Evolutionary conservation across 306 rosid species (phyloP), one percentile per base, ranked within the genome.

Genomic region (Albizia julibrissin): DNA sequence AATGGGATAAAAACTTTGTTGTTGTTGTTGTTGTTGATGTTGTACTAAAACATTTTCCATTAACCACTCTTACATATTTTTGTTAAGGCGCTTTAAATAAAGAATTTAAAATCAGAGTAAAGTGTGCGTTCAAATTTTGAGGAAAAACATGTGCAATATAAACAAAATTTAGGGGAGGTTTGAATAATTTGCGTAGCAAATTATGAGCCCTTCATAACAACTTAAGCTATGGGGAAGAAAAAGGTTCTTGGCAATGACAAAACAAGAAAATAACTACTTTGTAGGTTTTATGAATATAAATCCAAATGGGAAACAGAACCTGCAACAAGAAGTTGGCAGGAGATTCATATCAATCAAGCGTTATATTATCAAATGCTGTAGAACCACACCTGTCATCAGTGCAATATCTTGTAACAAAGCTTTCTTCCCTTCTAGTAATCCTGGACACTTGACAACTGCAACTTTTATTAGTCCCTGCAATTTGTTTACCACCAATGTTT

Each of bases 371-470:
- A 44, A 52, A 76, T 66, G 50, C 37, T 15, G 58, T 39, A 80
- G 82, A 74, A 82, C 69, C 88, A 85, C 84, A 91, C 99, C 99
- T 58, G 99, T 93, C 93, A 95, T 92, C 26, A 95, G 91, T 43
- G 99, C 97, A 87, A 95, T 92, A 86, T 95, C 98, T 82, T 95
- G 99, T 86, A 95, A 85, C 71, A 93, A 81, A 67, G 93, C 94
- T 80, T 95, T 95, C 89, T 95, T 93, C 67, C 90, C 86, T 75
- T 89, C 98, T 75, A 89, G 90, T 75, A 90, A 79, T 80, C 98
- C 98, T 58, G 99, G 98, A 81, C 99, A 95, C 83, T 89, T 91
- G 73, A 95, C 92, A 33, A 89, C 97, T 31, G 97, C 98, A 86
- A 92, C 99, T 81, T 89, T 90, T 46, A 95, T 68, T 84, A 92